Evolutionary conservation across 495 filamentous ascomycete genomes (phyloP).

Genomic region (Penicillium samsonianum): DNA sequence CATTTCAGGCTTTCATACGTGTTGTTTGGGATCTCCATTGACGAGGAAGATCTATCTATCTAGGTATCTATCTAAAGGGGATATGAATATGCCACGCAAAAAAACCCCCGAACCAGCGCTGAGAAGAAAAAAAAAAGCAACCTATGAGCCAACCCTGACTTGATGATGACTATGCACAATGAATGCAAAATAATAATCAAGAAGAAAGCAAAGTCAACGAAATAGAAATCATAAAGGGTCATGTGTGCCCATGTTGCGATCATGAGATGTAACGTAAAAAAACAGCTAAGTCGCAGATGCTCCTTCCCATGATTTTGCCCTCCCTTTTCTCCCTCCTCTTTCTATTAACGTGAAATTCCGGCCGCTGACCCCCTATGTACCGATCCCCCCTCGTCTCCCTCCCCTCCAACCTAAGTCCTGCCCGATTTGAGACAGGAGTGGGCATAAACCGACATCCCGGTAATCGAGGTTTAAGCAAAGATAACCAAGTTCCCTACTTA

Average conservation of each 20-base stretch:
- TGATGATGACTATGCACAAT: conserved; percentile 14
- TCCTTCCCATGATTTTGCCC: conserved; percentile 13
- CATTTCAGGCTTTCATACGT: background rate
- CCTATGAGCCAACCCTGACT: conserved; percentile 6
- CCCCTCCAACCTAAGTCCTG: background rate
- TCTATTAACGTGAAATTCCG: conserved; percentile 3
- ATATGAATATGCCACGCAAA: conserved; percentile 15
- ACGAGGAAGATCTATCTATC: conserved; percentile 21
- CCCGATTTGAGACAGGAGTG: background rate
- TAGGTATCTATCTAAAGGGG: conserved; percentile 22
- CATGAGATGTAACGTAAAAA: conserved; percentile 15
- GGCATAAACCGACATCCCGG: background rate
- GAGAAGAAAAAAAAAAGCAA: conserved; percentile 17
- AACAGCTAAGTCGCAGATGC: conserved; percentile 12
- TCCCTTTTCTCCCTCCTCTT: conserved; percentile 7
- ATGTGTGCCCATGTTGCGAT: conserved; percentile 5
- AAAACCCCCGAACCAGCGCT: conserved; percentile 10
- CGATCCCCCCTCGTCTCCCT: background rate
- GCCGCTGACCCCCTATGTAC: conserved; percentile 1
- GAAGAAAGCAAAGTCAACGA: conserved; percentile 8
- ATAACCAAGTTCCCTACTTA: conserved; percentile 21
- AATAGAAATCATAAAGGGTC: conserved; percentile 10
- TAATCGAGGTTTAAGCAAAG: background rate
- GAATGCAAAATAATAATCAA: conserved; percentile 11
- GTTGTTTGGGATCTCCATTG: conserved; percentile 7